Base-by-base conservation (phyloP, 75 land plant species). In the Selaginella tamariscina region DNA sequence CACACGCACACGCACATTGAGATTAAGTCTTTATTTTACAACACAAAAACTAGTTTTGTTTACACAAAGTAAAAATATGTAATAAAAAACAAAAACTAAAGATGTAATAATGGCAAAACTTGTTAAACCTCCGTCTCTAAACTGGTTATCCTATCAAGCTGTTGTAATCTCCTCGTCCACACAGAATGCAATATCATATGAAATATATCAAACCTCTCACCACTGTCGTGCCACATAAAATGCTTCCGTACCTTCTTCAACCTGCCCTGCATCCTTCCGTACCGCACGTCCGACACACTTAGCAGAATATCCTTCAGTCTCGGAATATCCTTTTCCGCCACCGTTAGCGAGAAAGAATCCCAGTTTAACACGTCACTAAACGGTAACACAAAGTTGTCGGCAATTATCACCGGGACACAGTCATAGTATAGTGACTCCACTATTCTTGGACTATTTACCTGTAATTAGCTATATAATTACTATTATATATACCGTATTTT, bases 321-420 rank as follows among this genome's bases (percentile, higher is more conserved):
- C 1, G 88, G 84, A 29, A 90, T 78, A 31, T 90, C 88, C 23
- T 78, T 76, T 75, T 90, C 91, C 1, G 81, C 70, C 2, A 90
- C 33, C n/a, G 82, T 81, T 13, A 87, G 65, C 2, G 88, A 87
- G 65, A 90, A 90, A 24, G 91, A 75, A 0, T 65, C 74, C 88
- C 91, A 90, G 32, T 90, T 70, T 31, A 90, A 73, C 1, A 85
- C 88, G 30, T 90, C 91, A 13, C 81, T 81, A 68, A 87, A 85
- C 0, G 96, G 91, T 15, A 89, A 86, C 23, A 83, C 91, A 56
- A 83, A 87, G 32, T 85, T 79, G 66, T 90, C 91, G 8, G 96
- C 86, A 29, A 90, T 85, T 21, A 90, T 85, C 22, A 90, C 86
- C 11, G 91, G 96, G 0, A 90, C 96, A 66, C 96, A 90, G 66